Conservation (phyloP, 2,329 filamentous ascomycete species). For the Venturia nashicola region DNA sequence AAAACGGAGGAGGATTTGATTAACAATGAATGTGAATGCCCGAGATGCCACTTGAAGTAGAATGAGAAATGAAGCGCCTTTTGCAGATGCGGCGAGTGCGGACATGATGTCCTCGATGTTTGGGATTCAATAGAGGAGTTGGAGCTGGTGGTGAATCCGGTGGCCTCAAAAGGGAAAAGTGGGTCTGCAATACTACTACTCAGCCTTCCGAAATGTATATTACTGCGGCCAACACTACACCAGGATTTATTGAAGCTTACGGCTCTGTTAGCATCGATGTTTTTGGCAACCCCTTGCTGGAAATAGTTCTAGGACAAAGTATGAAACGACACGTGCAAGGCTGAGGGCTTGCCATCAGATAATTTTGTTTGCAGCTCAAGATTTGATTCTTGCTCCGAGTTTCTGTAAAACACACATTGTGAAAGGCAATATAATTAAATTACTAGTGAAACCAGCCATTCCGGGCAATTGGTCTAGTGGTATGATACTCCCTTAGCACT, state of each 20-base stretch:
- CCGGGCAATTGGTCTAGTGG: neutral
- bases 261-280: too few relatives aligned
- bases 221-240: neutral
- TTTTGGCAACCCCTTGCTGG: too few relatives aligned
- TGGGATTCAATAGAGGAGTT: neutral
- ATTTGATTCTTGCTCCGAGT: too few relatives aligned
- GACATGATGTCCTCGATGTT: constrained; percentile 5
- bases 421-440: too few relatives aligned
- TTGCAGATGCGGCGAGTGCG: constrained; percentile 8
- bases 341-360: too few relatives aligned
- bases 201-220: too few relatives aligned
- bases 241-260: neutral
- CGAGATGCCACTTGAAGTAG: constrained; percentile 79
- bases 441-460: too few relatives aligned
- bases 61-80: constrained; percentile 73
- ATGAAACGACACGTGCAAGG: too few relatives aligned
- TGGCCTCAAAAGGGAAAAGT: neutral
- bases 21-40: constrained; percentile 77
- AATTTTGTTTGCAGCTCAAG: too few relatives aligned
- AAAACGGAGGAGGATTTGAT: constrained; percentile 80
- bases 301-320: too few relatives aligned
- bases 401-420: too few relatives aligned
- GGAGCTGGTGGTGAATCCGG: neutral
- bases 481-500: neutral
- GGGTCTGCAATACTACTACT: too few relatives aligned